Percentiles rank a stretch among this genome's conserved stretches.
Evolutionary conservation across 768 basidiomycete species (phyloP).

Genomic region (Mycena filopes): DNA sequence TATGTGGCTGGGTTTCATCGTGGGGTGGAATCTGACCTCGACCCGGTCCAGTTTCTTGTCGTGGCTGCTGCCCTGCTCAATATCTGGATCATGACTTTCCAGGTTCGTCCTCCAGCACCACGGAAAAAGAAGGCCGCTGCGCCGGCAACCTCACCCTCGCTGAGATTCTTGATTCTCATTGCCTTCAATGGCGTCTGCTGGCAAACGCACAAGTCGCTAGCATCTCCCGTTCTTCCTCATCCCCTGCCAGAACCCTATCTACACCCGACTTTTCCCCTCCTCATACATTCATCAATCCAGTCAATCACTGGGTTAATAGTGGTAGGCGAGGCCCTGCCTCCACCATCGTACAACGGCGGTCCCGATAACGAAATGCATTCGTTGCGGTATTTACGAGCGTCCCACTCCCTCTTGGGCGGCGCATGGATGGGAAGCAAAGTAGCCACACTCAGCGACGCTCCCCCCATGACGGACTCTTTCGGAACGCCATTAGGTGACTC

Average conservation of each 20-base stretch:
- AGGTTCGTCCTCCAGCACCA: constrained; percentile 17
- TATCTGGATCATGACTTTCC: constrained; percentile 24
- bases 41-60: constrained; percentile 28
- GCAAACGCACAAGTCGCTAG: constrained; percentile 49
- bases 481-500: constrained; percentile 75
- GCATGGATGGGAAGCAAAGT: constrained; percentile 78
- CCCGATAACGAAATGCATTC: constrained; percentile 55
- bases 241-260: constrained; percentile 61
- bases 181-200: constrained; percentile 50
- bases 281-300: constrained; percentile 71
- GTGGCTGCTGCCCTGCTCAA: constrained; percentile 33
- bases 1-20: constrained; percentile 35
- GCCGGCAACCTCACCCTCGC: constrained; percentile 22
- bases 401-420: constrained; percentile 75
- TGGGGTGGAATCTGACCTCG: not conserved
- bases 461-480: constrained; percentile 59
- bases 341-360: constrained; percentile 41
- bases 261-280: constrained; percentile 65
- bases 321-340: constrained; percentile 77
- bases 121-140: constrained; percentile 34
- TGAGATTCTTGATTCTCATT: constrained; percentile 41
- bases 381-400: constrained; percentile 69
- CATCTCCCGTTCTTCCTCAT: constrained; percentile 67
- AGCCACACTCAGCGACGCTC: constrained; percentile 51
- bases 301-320: constrained; percentile 86